These are phyloP conservation scores for Auriscalpium vulgare DNA, from an alignment of 768 basidiomycete species.

Conservation along the genomic window DNA sequence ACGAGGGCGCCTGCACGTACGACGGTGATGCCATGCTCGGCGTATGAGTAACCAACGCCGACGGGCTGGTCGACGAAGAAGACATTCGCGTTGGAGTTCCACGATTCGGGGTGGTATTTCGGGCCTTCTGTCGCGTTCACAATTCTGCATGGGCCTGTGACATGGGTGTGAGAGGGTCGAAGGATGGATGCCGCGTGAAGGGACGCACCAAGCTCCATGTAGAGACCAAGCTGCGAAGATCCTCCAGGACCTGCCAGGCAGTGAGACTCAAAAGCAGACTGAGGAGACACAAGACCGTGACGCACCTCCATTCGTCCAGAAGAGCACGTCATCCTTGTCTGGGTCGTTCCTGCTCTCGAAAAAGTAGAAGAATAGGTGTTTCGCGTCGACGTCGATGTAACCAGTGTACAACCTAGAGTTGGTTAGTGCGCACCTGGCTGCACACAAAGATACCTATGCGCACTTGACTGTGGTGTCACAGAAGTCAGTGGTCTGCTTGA, in stretches of 20 bases:
- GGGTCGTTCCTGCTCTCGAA: slow-evolving; percentile 36
- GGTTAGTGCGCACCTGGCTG: neutral
- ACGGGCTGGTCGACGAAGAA: slow-evolving; percentile 38
- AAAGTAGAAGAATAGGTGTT: slow-evolving; percentile 64
- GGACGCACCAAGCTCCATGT: slow-evolving; percentile 48
- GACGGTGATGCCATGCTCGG: slow-evolving; percentile 53
- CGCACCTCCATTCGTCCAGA: slow-evolving; percentile 31
- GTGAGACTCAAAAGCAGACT: slow-evolving; percentile 15
- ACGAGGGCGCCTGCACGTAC: slow-evolving; percentile 25
- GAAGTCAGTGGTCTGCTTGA: slow-evolving; percentile 32
- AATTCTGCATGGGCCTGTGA: slow-evolving; percentile 62
- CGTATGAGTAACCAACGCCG: slow-evolving; percentile 31
- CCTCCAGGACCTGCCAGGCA: slow-evolving; percentile 13
- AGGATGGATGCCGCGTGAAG: slow-evolving; percentile 30
- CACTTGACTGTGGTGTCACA: slow-evolving; percentile 33
- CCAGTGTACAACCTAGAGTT: slow-evolving; percentile 47
- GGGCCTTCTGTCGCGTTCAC: slow-evolving; percentile 37
- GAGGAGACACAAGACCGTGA: slow-evolving; percentile 13
- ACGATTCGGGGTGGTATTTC: slow-evolving; percentile 49
- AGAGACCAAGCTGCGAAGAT: slow-evolving; percentile 26
- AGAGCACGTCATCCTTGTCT: slow-evolving; percentile 23
- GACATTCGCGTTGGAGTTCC: slow-evolving; percentile 61
- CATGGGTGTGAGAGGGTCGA: neutral
- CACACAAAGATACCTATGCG: slow-evolving; percentile 1
- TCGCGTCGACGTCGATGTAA: slow-evolving; percentile 58